Conservation (phyloP, 345 rosid genomes). For the Camelina laxa region DNA sequence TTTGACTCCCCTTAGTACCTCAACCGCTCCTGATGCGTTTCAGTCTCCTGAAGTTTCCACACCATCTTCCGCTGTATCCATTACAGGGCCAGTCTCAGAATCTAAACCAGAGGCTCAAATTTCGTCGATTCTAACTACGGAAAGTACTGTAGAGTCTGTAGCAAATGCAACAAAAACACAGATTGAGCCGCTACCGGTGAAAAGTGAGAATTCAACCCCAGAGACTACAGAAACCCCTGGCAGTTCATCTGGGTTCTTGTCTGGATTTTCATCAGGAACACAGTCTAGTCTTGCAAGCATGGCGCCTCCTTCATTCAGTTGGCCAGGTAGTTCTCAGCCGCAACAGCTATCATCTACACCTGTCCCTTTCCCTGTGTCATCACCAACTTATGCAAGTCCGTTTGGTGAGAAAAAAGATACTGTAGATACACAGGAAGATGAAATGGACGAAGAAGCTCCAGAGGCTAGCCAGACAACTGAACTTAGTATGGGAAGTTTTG, state of each 20-base stretch:
- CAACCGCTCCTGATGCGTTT: conserved; percentile 45
- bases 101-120: conserved; percentile 50
- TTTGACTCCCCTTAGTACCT: conserved; percentile 33
- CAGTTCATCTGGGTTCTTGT: conserved; percentile 44
- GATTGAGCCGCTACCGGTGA: conserved; percentile 41
- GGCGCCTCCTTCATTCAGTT: conserved; percentile 46
- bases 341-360: conserved; percentile 46
- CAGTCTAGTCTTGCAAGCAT: conserved; percentile 45
- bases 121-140: conserved; percentile 35
- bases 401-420: conserved; percentile 51
- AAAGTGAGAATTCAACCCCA: conserved; percentile 48
- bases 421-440: conserved; percentile 74
- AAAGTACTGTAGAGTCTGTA: conserved; percentile 42
- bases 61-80: conserved; percentile 37
- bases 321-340: conserved; percentile 52
- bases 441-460: conserved; percentile 98
- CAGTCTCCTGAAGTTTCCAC: conserved; percentile 46
- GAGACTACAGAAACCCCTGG: conserved; percentile 51
- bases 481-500: conserved; percentile 69
- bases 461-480: conserved; percentile 62
- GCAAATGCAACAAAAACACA: conserved; percentile 43
- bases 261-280: conserved; percentile 49
- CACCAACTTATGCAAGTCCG: conserved; percentile 47
- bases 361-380: conserved; percentile 43
- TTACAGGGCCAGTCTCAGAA: conserved; percentile 43